Base-by-base conservation (phyloP, 768 basidiomycete species). In the Kwoniella pini region DNA sequence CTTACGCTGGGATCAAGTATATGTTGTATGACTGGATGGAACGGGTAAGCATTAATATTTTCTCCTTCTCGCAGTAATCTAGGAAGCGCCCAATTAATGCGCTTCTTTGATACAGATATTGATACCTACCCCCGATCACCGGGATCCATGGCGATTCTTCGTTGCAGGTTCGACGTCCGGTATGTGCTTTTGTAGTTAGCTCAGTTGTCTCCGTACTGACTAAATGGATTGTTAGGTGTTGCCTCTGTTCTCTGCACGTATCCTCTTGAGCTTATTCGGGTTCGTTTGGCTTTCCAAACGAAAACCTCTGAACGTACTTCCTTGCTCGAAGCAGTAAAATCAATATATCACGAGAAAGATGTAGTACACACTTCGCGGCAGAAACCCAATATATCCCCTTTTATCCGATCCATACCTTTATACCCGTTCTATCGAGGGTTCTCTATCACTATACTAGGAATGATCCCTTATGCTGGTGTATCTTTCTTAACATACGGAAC, bases 1-100 rank as follows among this genome's bases (percentile, higher is more conserved):
- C 96, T 7, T 97, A 98, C 73, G 96, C 96, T 27, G 91, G 88
- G 61, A 89, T 98, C 79, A 96, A 94, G 79, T 99, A 92, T 74
- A 92, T 97, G 87, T 85, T 89, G 3, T 99, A 97, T 75, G 95
- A 97, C 78, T 86, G 90, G 75, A 81, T 89, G 57, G 89, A 90
- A 79, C 74, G 84, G 63, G 91, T 94, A 67, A 54, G 79, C 72
- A 83, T 17, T 45, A 22, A 44, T 43, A 56, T n/a, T 27, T 31
- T n/a, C n/a, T n/a, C n/a, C n/a, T n/a, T n/a, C n/a, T n/a, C n/a
- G n/a, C n/a, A n/a, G n/a, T n/a, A n/a, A n/a, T n/a, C n/a, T n/a
- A n/a, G n/a, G n/a, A n/a, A n/a, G n/a, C n/a, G n/a, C n/a, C n/a
- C n/a, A n/a, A n/a, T n/a, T n/a, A n/a, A n/a, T n/a, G n/a, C n/a